A percentile compares a stretch with the other conserved stretches of the same genome.
phyloP scores from a whole-genome alignment of 345 rosid species.

The Melaleuca quinquenervia region DNA sequence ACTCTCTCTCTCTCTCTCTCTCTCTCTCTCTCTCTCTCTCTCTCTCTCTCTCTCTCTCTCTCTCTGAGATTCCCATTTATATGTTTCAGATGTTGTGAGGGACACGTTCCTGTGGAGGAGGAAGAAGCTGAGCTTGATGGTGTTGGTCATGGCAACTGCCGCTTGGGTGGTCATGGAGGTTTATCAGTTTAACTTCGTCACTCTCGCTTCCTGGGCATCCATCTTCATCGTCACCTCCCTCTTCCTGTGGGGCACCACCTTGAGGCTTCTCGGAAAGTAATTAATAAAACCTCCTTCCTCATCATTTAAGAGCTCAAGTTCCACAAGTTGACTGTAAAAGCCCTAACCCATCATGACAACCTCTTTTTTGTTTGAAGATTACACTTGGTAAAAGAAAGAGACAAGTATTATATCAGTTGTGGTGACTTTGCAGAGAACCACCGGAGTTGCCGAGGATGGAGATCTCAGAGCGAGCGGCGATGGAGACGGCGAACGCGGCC shows the following conservation, averaged over 20 bases:
- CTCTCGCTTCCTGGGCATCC: not conserved
- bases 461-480: not conserved
- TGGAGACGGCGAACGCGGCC: not conserved
- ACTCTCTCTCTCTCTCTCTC: not conserved
- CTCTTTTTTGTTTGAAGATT: not conserved
- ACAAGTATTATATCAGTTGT: not conserved
- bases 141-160: not conserved
- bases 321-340: not conserved
- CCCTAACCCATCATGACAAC: not conserved
- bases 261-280: slow-evolving; percentile 1
- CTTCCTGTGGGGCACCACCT: slow-evolving; percentile 2
- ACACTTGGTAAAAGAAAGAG: not conserved
- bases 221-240: not conserved
- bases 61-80: not conserved
- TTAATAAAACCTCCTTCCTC: not conserved
- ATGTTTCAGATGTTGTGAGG: not conserved
- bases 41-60: not conserved
- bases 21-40: not conserved
- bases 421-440: not conserved
- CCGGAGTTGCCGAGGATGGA: not conserved
- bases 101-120: slow-evolving; percentile 3
- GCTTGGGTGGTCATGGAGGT: not conserved
- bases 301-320: not conserved
- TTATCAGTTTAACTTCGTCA: not conserved
- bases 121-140: not conserved